phyloP scores from a whole-genome alignment of 2,329 filamentous ascomycete genomes.

The Ascochyta pisi region DNA sequence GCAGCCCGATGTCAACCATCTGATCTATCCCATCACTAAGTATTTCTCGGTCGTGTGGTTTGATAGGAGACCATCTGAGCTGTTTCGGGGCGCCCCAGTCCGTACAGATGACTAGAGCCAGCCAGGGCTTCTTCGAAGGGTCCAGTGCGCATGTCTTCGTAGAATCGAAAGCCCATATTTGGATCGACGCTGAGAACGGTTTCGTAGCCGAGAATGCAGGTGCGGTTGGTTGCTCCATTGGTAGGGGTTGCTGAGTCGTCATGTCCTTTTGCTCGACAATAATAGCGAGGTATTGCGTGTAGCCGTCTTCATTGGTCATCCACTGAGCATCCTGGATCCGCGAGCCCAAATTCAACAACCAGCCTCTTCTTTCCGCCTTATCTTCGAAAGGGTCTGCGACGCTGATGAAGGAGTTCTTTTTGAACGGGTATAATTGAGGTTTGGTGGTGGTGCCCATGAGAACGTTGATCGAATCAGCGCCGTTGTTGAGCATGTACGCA shows the following conservation, averaged over 20 bases:
- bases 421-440: slow-evolving; percentile 54
- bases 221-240: slow-evolving; percentile 44
- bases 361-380: slow-evolving; percentile 50
- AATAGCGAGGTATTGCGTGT: slow-evolving; percentile 64
- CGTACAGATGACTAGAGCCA: slow-evolving; percentile 61
- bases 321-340: slow-evolving; percentile 60
- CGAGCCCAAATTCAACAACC: slow-evolving; percentile 64
- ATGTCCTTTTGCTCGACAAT: slow-evolving; percentile 43
- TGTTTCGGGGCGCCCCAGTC: slow-evolving; percentile 63
- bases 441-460: slow-evolving; percentile 59
- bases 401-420: slow-evolving; percentile 52
- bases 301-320: slow-evolving; percentile 50
- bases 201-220: slow-evolving; percentile 60
- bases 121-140: slow-evolving; percentile 51
- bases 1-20: slow-evolving; percentile 55
- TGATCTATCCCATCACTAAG: slow-evolving; percentile 31
- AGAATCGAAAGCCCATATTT: slow-evolving; percentile 65
- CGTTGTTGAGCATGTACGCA: slow-evolving; percentile 53
- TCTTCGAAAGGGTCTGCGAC: slow-evolving; percentile 50
- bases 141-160: slow-evolving; percentile 52
- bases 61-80: slow-evolving; percentile 64
- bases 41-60: slow-evolving; percentile 28
- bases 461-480: slow-evolving; percentile 47
- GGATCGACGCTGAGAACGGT: slow-evolving; percentile 59
- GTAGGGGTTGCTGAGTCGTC: slow-evolving; percentile 27